Conservation (phyloP, 768 basidiomycete species). For the Mycena amicta region DNA sequence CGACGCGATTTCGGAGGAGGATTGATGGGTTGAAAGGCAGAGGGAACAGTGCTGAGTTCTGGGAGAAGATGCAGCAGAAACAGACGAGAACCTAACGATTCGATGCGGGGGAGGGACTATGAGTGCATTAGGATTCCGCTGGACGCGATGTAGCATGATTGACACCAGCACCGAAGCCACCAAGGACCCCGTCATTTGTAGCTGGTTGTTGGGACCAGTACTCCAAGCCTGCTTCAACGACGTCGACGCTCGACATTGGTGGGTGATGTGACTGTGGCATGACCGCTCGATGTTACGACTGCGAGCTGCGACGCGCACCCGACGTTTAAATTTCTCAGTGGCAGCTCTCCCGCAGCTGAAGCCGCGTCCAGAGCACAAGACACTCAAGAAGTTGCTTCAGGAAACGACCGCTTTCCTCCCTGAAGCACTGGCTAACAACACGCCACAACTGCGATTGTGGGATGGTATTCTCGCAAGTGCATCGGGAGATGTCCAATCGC, state of each 20-base stretch:
- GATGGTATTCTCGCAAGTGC: constrained; percentile 5
- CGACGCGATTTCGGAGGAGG: constrained; percentile 31
- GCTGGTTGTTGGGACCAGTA: constrained; percentile 88
- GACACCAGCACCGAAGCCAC: constrained; percentile 60
- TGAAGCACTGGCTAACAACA: constrained; percentile 6
- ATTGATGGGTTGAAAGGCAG: constrained; percentile 61
- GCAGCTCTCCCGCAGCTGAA: constrained; percentile 15
- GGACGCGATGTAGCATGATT: constrained; percentile 38
- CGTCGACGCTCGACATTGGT: constrained; percentile 48
- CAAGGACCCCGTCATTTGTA: constrained; percentile 85
- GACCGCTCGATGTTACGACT: neutral
- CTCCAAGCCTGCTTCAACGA: constrained; percentile 75
- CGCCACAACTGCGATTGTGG: constrained; percentile 4
- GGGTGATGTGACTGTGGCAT: neutral
- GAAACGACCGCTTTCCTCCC: constrained; percentile 11
- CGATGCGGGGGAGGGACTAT: constrained; percentile 86
- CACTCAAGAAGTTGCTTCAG: constrained; percentile 11
- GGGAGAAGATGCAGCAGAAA: constrained; percentile 85
- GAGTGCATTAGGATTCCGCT: constrained; percentile 15
- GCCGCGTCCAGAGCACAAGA: neutral
- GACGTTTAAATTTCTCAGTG: no score
- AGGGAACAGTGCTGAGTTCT: constrained; percentile 74
- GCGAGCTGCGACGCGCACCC: constrained; percentile 2
- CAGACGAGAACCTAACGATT: constrained; percentile 86
- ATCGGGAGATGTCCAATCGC: constrained; percentile 5